Evolutionary conservation across 2,329 filamentous ascomycete species (phyloP).

Genomic region (Pseudogymnoascus sp.): DNA sequence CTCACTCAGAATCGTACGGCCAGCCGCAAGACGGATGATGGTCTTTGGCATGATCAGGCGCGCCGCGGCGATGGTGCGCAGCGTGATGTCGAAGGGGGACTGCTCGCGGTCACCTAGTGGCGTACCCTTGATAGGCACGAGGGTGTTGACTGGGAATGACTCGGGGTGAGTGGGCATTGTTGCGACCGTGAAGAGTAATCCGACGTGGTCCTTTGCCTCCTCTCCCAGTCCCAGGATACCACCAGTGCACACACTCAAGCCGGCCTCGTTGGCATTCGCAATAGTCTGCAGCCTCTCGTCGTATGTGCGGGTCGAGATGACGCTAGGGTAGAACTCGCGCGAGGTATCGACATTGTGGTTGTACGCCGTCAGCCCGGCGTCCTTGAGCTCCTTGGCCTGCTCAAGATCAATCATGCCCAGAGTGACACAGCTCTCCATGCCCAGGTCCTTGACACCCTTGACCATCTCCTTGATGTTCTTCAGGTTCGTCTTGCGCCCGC

Average conservation of each 20-base stretch:
- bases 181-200: constrained; percentile 72
- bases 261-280: constrained; percentile 71
- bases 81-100: constrained; percentile 67
- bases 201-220: constrained; percentile 68
- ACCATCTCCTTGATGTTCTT: constrained; percentile 85
- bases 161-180: constrained; percentile 77
- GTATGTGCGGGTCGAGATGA: constrained; percentile 80
- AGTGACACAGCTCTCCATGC: constrained; percentile 90
- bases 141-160: constrained; percentile 83
- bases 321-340: constrained; percentile 75
- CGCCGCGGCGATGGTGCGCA: constrained; percentile 78
- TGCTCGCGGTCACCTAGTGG: constrained; percentile 68
- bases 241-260: constrained; percentile 83
- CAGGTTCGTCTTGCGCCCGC: constrained; percentile 73
- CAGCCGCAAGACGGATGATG: constrained; percentile 80
- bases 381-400: constrained; percentile 75
- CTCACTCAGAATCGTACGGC: constrained; percentile 74
- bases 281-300: constrained; percentile 80
- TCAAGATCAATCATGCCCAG: constrained; percentile 80
- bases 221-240: constrained; percentile 84
- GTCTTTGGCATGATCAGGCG: constrained; percentile 75
- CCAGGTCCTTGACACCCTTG: constrained; percentile 67
- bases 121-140: constrained; percentile 86
- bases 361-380: constrained; percentile 79
- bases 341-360: constrained; percentile 93